These are phyloP conservation scores for Moesziomyces sp. DNA, from an alignment of 1,284 basidiomycete species.

Conservation along the genomic window DNA sequence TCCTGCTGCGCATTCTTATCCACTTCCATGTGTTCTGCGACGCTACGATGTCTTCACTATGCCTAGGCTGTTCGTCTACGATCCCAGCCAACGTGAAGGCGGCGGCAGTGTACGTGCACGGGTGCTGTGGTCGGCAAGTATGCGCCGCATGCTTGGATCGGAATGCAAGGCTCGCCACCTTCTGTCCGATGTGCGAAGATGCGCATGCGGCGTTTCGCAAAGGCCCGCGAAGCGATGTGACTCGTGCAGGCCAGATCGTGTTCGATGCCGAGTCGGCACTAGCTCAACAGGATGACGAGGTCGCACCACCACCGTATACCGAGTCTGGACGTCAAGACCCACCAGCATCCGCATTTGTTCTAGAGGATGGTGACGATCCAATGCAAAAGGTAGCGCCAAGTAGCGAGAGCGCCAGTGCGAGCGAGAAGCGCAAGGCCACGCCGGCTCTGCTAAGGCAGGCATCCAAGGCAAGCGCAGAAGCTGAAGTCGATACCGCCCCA, in stretches of 20 bases:
- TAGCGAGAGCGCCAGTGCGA: neutral
- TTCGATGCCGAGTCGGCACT: slow-evolving; percentile 27
- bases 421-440: neutral
- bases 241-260: slow-evolving; percentile 37
- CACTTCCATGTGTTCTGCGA: neutral
- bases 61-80: slow-evolving; percentile 38
- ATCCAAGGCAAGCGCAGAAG: slow-evolving; percentile 19
- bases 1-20: no score
- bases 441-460: slow-evolving; percentile 17
- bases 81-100: slow-evolving; percentile 22
- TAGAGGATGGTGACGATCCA: slow-evolving; percentile 11
- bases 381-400: slow-evolving; percentile 4
- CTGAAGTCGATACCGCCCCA: slow-evolving; percentile 23
- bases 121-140: slow-evolving; percentile 38
- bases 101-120: slow-evolving; percentile 31
- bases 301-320: slow-evolving; percentile 31
- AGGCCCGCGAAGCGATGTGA: slow-evolving; percentile 47
- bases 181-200: slow-evolving; percentile 54
- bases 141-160: slow-evolving; percentile 27
- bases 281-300: slow-evolving; percentile 3
- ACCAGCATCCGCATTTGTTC: slow-evolving; percentile 13
- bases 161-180: slow-evolving; percentile 41
- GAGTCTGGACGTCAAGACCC: slow-evolving; percentile 3
- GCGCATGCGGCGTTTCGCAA: slow-evolving; percentile 41
- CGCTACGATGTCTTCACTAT: slow-evolving; percentile 8